A percentile compares a stretch with the other conserved stretches of the same genome.
phyloP scores from a whole-genome alignment of 2,329 filamentous ascomycete species.

The Decorospora gaudefroyi region DNA sequence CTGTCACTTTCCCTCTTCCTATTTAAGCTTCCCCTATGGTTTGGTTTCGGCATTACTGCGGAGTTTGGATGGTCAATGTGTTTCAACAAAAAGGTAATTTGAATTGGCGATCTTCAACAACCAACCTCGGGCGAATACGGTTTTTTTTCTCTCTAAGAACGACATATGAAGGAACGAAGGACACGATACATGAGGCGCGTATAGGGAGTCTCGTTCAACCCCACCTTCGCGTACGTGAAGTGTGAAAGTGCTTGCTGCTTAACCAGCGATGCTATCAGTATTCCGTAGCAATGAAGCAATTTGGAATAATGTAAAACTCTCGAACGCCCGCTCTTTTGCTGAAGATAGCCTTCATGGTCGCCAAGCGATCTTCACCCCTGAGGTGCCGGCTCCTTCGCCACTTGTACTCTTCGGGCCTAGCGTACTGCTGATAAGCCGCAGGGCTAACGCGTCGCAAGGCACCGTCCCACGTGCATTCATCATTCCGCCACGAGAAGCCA shows the following conservation, averaged over 20 bases:
- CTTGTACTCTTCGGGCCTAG: slow-evolving; percentile 2
- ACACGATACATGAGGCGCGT: slow-evolving; percentile 11
- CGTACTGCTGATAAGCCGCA: slow-evolving; percentile 15
- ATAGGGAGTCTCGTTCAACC: background rate
- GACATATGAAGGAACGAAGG: slow-evolving; percentile 12
- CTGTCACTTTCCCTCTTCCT: slow-evolving; percentile 87
- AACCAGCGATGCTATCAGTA: too few relatives aligned
- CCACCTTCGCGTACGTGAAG: slow-evolving; percentile 1
- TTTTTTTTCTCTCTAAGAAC: too few relatives aligned
- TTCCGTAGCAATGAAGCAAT: background rate
- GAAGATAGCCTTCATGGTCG: too few relatives aligned
- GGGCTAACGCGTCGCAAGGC: slow-evolving; percentile 6
- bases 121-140: too few relatives aligned
- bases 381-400: too few relatives aligned
- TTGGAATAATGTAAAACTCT: too few relatives aligned
- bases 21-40: slow-evolving; percentile 55
- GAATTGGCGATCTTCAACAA: slow-evolving; percentile 36
- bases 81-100: slow-evolving; percentile 35
- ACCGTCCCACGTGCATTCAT: slow-evolving; percentile 19
- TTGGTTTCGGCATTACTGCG: slow-evolving; percentile 22
- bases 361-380: slow-evolving; percentile 1
- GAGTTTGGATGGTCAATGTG: slow-evolving; percentile 17
- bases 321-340: too few relatives aligned
- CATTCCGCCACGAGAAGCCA: slow-evolving; percentile 11
- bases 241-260: slow-evolving; percentile 13